Evolutionary conservation across 2,329 filamentous ascomycete species (phyloP).

Genomic region (Talaromyces rugulosus): DNA sequence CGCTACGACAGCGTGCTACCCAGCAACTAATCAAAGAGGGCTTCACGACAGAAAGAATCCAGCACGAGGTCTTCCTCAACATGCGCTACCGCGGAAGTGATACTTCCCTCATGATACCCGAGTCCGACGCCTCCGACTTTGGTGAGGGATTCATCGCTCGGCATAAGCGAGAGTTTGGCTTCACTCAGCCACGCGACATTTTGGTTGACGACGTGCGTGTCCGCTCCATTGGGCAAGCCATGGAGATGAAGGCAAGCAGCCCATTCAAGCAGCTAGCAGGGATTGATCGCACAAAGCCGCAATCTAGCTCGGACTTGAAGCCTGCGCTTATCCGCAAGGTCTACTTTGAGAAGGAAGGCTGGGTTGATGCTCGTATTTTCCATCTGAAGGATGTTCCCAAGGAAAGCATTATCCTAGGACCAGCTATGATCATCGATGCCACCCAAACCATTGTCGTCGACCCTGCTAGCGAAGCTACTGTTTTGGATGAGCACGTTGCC

Average conservation of each 20-base stretch:
- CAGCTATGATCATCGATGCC: conserved; percentile 58
- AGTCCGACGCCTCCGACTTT: conserved; percentile 33
- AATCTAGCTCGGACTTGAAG: conserved; percentile 9
- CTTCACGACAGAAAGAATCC: conserved; percentile 29
- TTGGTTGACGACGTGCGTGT: conserved; percentile 38
- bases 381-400: conserved; percentile 21
- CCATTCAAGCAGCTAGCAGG: conserved; percentile 19
- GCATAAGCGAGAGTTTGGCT: conserved; percentile 42
- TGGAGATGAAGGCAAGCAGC: conserved; percentile 11
- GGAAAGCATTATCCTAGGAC: conserved; percentile 24
- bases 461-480: conserved; percentile 68
- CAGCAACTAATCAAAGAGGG: conserved; percentile 34
- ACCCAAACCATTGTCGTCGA: conserved; percentile 85
- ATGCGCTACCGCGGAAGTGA: conserved; percentile 45
- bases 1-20: conserved; percentile 25
- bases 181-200: conserved; percentile 34
- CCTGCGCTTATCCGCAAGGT: conserved; percentile 19
- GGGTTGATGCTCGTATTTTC: conserved; percentile 25
- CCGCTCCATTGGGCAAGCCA: conserved; percentile 25
- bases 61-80: conserved; percentile 35
- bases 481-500: conserved; percentile 82
- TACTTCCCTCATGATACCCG: conserved; percentile 39
- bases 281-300: conserved; percentile 5
- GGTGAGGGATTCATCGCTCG: conserved; percentile 31
- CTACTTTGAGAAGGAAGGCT: conserved; percentile 25